A percentile compares a stretch with the other conserved stretches of the same genome.
These are phyloP conservation scores for Beta vulgaris DNA, from an alignment of 148 eudicot species.

Conservation along the genomic window DNA sequence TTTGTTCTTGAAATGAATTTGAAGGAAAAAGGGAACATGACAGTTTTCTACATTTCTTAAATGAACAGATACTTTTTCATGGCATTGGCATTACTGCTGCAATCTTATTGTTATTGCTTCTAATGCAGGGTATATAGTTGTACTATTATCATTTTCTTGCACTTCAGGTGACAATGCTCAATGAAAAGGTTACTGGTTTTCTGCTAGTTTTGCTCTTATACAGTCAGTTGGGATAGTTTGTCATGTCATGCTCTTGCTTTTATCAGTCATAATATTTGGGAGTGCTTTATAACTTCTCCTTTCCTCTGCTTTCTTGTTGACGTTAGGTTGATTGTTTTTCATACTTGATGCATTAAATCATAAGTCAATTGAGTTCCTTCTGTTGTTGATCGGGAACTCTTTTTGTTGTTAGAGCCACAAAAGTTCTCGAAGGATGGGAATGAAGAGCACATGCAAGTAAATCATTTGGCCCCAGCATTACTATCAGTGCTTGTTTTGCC, in stretches of 20 bases:
- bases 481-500: constrained; percentile 83
- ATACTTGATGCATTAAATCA: background rate
- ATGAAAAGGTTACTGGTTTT: background rate
- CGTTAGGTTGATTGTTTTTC: background rate
- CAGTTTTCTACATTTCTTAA: background rate
- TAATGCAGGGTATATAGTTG: background rate
- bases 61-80: background rate
- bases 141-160: background rate
- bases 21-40: background rate
- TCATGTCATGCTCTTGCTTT: background rate
- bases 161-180: background rate
- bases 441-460: constrained; percentile 98
- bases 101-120: background rate
- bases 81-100: background rate
- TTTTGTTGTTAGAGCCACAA: constrained; percentile 60
- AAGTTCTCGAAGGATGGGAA: constrained; percentile 76
- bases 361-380: background rate
- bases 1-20: background rate
- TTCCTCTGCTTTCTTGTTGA: constrained; percentile 7
- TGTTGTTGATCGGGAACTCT: constrained; percentile 11
- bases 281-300: background rate
- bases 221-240: background rate
- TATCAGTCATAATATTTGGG: background rate
- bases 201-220: background rate
- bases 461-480: constrained; percentile 92